Conservation (phyloP, 805 yeast genomes). For the Metschnikowia drakensbergensis region DNA sequence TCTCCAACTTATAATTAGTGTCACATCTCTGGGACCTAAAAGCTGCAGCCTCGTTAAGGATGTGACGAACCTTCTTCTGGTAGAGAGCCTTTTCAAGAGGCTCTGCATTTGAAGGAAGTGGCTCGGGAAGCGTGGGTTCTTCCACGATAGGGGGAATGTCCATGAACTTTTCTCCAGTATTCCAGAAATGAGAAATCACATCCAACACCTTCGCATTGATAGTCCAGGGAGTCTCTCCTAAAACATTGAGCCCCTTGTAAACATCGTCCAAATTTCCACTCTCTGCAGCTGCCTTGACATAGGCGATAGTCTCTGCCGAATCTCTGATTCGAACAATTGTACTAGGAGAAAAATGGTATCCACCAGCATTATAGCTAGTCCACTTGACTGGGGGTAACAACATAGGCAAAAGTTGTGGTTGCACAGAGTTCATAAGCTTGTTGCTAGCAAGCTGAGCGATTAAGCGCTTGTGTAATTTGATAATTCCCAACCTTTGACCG, state of each 20-base stretch:
- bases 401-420: constrained; percentile 92
- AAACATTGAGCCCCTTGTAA: constrained; percentile 53
- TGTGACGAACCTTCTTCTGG: constrained; percentile 54
- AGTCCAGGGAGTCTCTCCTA: constrained; percentile 88
- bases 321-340: constrained; percentile 72
- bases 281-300: constrained; percentile 78
- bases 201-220: constrained; percentile 69
- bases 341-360: constrained; percentile 65
- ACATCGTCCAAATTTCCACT: constrained; percentile 61
- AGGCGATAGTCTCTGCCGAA: constrained; percentile 86
- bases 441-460: constrained; percentile 66
- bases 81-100: constrained; percentile 69
- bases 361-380: constrained; percentile 80
- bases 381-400: constrained; percentile 85
- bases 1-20: constrained; percentile 86
- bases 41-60: constrained; percentile 58
- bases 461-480: constrained; percentile 69
- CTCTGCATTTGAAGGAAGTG: constrained; percentile 64
- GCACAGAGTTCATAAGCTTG: constrained; percentile 57
- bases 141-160: constrained; percentile 56
- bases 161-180: constrained; percentile 70
- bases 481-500: constrained; percentile 78
- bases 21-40: constrained; percentile 89
- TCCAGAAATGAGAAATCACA: constrained; percentile 79
- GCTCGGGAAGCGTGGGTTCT: constrained; percentile 43